These are phyloP conservation scores for Aspergillus sp. DNA, from an alignment of 2,329 filamentous ascomycete species.

Conservation along the genomic window DNA sequence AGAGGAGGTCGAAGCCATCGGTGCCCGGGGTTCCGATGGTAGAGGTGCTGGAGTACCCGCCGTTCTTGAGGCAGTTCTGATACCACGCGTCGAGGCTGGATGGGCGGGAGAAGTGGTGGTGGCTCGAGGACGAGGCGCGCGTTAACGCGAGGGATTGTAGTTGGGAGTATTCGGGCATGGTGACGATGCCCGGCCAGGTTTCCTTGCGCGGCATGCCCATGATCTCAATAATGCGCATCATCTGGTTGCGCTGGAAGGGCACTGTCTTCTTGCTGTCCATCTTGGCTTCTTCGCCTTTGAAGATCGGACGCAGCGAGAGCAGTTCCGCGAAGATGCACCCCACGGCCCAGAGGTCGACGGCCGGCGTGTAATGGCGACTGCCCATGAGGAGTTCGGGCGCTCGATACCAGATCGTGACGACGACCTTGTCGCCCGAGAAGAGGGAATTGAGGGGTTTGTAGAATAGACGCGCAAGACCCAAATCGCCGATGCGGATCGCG, in stretches of 20 bases:
- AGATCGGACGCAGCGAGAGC: slow-evolving; percentile 81
- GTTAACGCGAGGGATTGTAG: slow-evolving; percentile 47
- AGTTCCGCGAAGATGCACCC: slow-evolving; percentile 97
- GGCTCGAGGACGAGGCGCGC: slow-evolving; percentile 28
- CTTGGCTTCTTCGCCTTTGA: slow-evolving; percentile 97
- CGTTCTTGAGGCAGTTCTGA: slow-evolving; percentile 58
- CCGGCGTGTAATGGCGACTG: slow-evolving; percentile 90
- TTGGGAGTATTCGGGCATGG: slow-evolving; percentile 80
- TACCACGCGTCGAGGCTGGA: slow-evolving; percentile 71
- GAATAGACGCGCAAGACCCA: slow-evolving; percentile 85
- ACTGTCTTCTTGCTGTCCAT: slow-evolving; percentile 98
- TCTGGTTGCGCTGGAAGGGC: slow-evolving; percentile 94
- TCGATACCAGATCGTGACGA: slow-evolving; percentile 98
- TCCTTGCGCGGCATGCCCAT: slow-evolving; percentile 85
- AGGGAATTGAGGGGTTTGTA: slow-evolving; percentile 87
- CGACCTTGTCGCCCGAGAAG: slow-evolving; percentile 92
- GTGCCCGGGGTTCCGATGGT: slow-evolving; percentile 53
- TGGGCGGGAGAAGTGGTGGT: slow-evolving; percentile 41
- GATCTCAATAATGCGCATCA: slow-evolving; percentile 98
- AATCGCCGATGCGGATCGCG: slow-evolving; percentile 87
- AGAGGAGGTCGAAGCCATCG: slow-evolving; percentile 75
- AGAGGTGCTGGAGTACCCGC: slow-evolving; percentile 42
- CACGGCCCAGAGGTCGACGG: slow-evolving; percentile 94
- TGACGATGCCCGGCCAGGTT: slow-evolving; percentile 72
- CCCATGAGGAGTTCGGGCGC: slow-evolving; percentile 89